These are phyloP conservation scores for Globisporangium canariense DNA, from an alignment of 352 stramenopile genomes.

Conservation along the genomic window DNA sequence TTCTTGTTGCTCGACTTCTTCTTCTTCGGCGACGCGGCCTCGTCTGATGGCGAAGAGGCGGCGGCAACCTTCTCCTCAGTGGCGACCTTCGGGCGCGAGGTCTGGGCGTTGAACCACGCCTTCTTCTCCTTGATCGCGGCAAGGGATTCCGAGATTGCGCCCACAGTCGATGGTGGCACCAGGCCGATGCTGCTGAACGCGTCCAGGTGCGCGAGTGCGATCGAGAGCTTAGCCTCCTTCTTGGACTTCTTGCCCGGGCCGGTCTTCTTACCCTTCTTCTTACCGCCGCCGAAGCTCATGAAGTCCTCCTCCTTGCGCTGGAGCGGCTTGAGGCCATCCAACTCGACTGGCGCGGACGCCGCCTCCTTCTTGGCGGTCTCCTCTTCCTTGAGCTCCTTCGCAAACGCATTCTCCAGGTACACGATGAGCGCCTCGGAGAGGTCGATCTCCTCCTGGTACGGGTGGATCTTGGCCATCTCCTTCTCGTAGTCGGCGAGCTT, in stretches of 20 bases:
- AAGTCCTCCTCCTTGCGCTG: conserved; percentile 86
- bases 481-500: conserved; percentile 96
- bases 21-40: conserved; percentile 55
- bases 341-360: conserved; percentile 51
- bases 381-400: conserved; percentile 74
- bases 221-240: conserved; percentile 72
- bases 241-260: conserved; percentile 67
- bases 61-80: conserved; percentile 28
- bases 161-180: conserved; percentile 83
- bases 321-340: conserved; percentile 92
- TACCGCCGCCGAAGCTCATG: conserved; percentile 66
- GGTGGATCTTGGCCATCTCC: conserved; percentile 95
- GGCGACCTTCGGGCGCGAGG: conserved; percentile 31
- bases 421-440: conserved; percentile 92
- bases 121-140: conserved; percentile 96
- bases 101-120: conserved; percentile 78
- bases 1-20: conserved; percentile 79
- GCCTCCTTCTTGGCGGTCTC: conserved; percentile 38
- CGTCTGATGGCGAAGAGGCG: conserved; percentile 22
- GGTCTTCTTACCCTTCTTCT: conserved; percentile 66
- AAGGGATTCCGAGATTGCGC: conserved; percentile 83
- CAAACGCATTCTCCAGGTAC: conserved; percentile 92
- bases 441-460: conserved; percentile 95
- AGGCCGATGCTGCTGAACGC: conserved; percentile 92
- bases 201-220: conserved; percentile 76